Conservation (phyloP, 2,329 filamentous ascomycete species). For the Cercospora sp. region DNA sequence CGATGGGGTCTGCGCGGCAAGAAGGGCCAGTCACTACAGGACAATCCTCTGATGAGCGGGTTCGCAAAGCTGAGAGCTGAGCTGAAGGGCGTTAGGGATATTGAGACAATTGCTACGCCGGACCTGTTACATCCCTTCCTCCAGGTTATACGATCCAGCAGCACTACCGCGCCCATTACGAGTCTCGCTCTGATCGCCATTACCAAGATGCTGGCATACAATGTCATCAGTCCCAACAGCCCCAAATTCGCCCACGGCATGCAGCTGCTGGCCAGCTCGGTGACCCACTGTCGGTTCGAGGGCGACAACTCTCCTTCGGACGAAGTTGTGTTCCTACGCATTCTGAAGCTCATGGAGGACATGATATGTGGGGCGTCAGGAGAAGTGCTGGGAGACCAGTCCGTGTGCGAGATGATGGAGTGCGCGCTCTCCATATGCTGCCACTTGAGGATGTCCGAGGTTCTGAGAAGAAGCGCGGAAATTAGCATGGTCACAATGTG, state of each 20-base stretch:
- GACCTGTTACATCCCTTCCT: slow-evolving; percentile 89
- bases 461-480: slow-evolving; percentile 86
- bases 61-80: slow-evolving; percentile 89
- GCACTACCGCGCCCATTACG: slow-evolving; percentile 93
- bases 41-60: slow-evolving; percentile 92
- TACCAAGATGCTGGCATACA: slow-evolving; percentile 94
- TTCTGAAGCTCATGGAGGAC: slow-evolving; percentile 95
- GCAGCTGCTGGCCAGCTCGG: slow-evolving; percentile 90
- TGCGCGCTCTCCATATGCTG: slow-evolving; percentile 96
- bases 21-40: slow-evolving; percentile 95
- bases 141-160: slow-evolving; percentile 93
- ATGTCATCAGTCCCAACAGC: slow-evolving; percentile 79
- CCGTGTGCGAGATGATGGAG: slow-evolving; percentile 99
- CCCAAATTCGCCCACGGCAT: slow-evolving; percentile 89
- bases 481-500: slow-evolving; percentile 99
- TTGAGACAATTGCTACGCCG: slow-evolving; percentile 83
- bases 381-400: slow-evolving; percentile 92
- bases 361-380: slow-evolving; percentile 95
- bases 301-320: slow-evolving; percentile 93
- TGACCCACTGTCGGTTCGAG: slow-evolving; percentile 97
- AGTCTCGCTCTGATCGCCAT: slow-evolving; percentile 90
- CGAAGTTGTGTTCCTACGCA: slow-evolving; percentile 91
- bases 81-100: slow-evolving; percentile 82
- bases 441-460: slow-evolving; percentile 84
- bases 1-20: slow-evolving; percentile 92